Evolutionary conservation across 768 basidiomycete genomes (phyloP).

Genomic region (Galerina sulciceps): DNA sequence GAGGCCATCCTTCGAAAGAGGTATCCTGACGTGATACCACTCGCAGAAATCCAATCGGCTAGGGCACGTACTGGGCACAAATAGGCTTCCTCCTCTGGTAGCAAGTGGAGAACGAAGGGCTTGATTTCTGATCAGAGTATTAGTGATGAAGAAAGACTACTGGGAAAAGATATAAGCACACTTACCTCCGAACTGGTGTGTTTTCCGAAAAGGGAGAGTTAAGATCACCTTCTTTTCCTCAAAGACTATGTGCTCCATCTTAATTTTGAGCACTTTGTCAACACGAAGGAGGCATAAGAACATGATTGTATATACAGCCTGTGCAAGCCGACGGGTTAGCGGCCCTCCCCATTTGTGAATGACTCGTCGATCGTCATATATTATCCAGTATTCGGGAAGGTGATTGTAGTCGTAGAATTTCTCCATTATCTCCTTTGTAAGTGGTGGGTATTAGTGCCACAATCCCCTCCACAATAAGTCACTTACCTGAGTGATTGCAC

Average conservation of each 20-base stretch:
- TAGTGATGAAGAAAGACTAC: background rate
- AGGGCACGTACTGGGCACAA: slow-evolving; percentile 38
- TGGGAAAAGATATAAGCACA: no score
- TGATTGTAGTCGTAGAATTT: slow-evolving; percentile 18
- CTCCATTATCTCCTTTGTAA: slow-evolving; percentile 3
- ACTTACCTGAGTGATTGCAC: slow-evolving; percentile 14
- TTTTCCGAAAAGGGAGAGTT: slow-evolving; percentile 1
- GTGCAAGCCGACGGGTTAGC: slow-evolving; percentile 24
- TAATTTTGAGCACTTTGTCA: slow-evolving; percentile 1
- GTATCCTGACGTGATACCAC: slow-evolving; percentile 29
- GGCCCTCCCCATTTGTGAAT: slow-evolving; percentile 34
- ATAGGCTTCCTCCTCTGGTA: slow-evolving; percentile 28
- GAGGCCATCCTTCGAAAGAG: slow-evolving; percentile 34
- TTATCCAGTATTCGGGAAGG: slow-evolving; percentile 2
- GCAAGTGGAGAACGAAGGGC: slow-evolving; percentile 17
- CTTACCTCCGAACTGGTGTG: slow-evolving; percentile 2
- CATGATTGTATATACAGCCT: slow-evolving; percentile 33
- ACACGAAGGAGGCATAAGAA: slow-evolving; percentile 12
- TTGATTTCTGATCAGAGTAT: slow-evolving; percentile 11
- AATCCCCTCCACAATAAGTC: no score
- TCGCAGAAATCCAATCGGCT: slow-evolving; percentile 29
- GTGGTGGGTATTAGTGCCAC: no score
- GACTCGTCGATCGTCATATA: background rate
- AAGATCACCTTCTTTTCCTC: background rate
- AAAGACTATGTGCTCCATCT: background rate